These are phyloP conservation scores for Ceratobasidium theobromae DNA, from an alignment of 1,284 basidiomycete species.

Conservation along the genomic window DNA sequence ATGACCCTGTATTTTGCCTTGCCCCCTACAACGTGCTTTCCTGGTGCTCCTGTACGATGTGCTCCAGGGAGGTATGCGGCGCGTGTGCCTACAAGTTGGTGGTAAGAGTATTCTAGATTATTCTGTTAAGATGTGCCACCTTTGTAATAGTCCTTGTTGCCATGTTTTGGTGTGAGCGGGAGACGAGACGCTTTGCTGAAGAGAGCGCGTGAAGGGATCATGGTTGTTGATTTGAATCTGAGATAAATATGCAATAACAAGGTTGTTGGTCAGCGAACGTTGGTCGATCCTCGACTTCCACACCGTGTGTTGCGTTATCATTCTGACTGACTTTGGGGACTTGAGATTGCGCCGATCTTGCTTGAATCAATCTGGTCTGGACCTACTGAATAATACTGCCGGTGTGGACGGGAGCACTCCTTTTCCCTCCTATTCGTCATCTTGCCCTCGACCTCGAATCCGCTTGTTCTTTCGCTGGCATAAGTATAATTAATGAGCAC, in stretches of 20 bases:
- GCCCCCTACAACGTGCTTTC: slow-evolving; percentile 73
- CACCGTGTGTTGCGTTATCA: no score
- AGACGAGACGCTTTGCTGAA: slow-evolving; percentile 62
- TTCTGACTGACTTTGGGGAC: background rate
- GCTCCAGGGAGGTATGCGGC: slow-evolving; percentile 80
- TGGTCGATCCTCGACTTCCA: background rate
- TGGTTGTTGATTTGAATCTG: background rate
- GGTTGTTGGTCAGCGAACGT: background rate
- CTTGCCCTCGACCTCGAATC: background rate
- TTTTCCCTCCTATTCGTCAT: background rate
- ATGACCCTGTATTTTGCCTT: slow-evolving; percentile 75
- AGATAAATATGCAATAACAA: no score
- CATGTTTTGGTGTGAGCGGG: slow-evolving; percentile 78
- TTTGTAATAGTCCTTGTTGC: slow-evolving; percentile 93
- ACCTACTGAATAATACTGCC: background rate
- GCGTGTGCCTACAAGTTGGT: slow-evolving; percentile 62
- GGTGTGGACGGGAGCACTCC: background rate
- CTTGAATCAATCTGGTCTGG: background rate
- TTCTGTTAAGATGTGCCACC: slow-evolving; percentile 49
- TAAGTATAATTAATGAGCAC: background rate
- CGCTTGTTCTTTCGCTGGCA: background rate
- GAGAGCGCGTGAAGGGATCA: slow-evolving; percentile 32
- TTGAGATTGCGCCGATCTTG: background rate
- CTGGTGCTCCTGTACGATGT: slow-evolving; percentile 84
- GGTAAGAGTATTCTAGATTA: background rate